Percentiles rank a stretch among this genome's conserved stretches.
Conservation (phyloP, 768 basidiomycete genomes). For the Termitomyces sp. region DNA sequence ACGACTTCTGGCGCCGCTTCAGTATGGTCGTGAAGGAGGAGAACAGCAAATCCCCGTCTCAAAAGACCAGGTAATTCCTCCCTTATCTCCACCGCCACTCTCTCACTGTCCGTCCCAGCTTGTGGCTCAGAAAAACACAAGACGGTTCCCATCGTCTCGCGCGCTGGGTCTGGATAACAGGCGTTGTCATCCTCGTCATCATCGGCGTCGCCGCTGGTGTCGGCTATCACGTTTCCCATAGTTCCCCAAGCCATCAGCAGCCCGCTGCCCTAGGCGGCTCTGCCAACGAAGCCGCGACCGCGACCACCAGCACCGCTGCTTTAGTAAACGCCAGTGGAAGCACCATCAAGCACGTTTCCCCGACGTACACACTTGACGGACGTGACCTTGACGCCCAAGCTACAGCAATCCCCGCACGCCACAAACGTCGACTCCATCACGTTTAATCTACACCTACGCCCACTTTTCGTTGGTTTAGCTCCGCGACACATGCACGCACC, state of each 20-base stretch:
- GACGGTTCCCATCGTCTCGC: slow-evolving; percentile 45
- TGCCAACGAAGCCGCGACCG: slow-evolving; percentile 34
- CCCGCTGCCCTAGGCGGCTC: slow-evolving; percentile 66
- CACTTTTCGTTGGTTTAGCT: background rate
- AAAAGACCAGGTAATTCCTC: slow-evolving; percentile 34
- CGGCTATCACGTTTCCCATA: slow-evolving; percentile 55
- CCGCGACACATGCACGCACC: background rate
- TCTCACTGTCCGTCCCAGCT: slow-evolving; percentile 16
- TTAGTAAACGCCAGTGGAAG: slow-evolving; percentile 11
- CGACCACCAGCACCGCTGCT: slow-evolving; percentile 6
- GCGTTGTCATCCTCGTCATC: slow-evolving; percentile 47
- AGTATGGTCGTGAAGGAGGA: slow-evolving; percentile 78
- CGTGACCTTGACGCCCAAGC: background rate
- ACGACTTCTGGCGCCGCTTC: slow-evolving; percentile 85
- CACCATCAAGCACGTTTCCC: slow-evolving; percentile 41
- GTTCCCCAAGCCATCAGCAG: slow-evolving; percentile 37
- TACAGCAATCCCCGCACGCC: background rate
- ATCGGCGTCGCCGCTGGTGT: slow-evolving; percentile 54
- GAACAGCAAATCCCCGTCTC: slow-evolving; percentile 27
- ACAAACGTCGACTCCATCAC: slow-evolving; percentile 7
- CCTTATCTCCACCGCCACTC: too few species aligned
- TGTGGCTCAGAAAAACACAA: slow-evolving; percentile 67
- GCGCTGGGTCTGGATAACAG: slow-evolving; percentile 68
- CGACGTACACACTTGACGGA: slow-evolving; percentile 54
- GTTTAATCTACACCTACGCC: background rate